phyloP scores from a whole-genome alignment of 805 yeast genomes.

The Sugiyamaella marilandica region DNA sequence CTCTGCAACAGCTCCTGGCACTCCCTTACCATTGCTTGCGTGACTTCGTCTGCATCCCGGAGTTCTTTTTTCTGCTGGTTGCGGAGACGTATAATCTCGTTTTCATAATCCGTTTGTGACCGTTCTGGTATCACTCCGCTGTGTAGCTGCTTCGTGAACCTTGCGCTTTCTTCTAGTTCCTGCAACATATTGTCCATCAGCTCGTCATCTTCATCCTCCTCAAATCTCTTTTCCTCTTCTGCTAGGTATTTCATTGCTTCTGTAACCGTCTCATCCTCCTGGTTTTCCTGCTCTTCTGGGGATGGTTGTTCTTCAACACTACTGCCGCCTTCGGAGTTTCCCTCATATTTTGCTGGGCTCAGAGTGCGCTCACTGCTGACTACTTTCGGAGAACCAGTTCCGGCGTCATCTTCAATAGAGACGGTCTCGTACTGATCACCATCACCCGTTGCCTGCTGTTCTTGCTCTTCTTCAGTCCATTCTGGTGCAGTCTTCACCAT shows the following conservation, averaged over 20 bases:
- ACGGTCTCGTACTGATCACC: too few species aligned
- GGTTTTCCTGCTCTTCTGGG: neutral
- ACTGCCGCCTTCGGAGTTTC: too few species aligned
- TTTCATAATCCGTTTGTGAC: slow-evolving; percentile 14
- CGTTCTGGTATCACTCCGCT: slow-evolving; percentile 11
- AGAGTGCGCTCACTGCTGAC: too few species aligned
- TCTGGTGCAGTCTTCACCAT: neutral
- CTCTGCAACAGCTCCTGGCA: slow-evolving; percentile 82
- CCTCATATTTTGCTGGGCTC: too few species aligned
- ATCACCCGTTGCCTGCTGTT: neutral
- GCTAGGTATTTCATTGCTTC: slow-evolving; percentile 22
- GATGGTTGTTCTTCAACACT: too few species aligned
- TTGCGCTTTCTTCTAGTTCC: slow-evolving; percentile 70
- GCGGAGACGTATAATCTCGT: slow-evolving; percentile 40
- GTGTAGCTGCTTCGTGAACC: slow-evolving; percentile 47
- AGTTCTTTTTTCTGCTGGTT: slow-evolving; percentile 61
- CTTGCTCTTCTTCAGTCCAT: neutral
- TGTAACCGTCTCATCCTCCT: slow-evolving; percentile 10
- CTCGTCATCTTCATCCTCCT: slow-evolving; percentile 67
- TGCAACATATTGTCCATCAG: slow-evolving; percentile 55
- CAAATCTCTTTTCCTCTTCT: slow-evolving; percentile 32
- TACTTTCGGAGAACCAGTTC: too few species aligned
- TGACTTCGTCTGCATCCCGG: slow-evolving; percentile 89
- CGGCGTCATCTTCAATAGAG: too few species aligned
- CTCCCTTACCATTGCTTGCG: slow-evolving; percentile 77